These are phyloP conservation scores for Termitomyces sp. DNA, from an alignment of 768 basidiomycete genomes.

Conservation along the genomic window DNA sequence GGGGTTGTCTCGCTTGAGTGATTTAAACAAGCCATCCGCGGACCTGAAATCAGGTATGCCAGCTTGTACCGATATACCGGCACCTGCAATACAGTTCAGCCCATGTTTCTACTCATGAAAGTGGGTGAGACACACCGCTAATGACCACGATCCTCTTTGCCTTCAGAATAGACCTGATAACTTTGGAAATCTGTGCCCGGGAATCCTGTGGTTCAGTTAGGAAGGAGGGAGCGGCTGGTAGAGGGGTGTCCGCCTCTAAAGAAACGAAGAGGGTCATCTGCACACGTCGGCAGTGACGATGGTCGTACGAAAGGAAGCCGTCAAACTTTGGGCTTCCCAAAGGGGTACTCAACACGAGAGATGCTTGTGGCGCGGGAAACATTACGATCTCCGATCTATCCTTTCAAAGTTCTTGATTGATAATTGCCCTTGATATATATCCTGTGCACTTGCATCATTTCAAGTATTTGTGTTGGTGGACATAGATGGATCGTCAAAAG, in stretches of 20 bases:
- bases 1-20: constrained; percentile 74
- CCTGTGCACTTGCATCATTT: neutral
- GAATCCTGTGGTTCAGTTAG: constrained; percentile 45
- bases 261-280: constrained; percentile 66
- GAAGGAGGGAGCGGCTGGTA: constrained; percentile 55
- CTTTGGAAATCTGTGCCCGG: constrained; percentile 44
- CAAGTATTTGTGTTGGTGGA: neutral
- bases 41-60: constrained; percentile 92
- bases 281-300: constrained; percentile 9
- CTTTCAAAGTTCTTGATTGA: neutral
- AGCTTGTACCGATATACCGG: constrained; percentile 83
- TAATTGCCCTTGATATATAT: neutral
- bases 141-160: constrained; percentile 84
- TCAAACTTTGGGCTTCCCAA: constrained; percentile 9
- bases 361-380: constrained; percentile 21
- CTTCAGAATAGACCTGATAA: constrained; percentile 67
- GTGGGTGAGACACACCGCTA: constrained; percentile 55
- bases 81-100: constrained; percentile 44
- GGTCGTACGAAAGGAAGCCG: constrained; percentile 13
- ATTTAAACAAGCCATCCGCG: constrained; percentile 73
- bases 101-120: neutral
- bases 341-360: constrained; percentile 10
- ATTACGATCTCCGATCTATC: constrained; percentile 5
- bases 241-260: constrained; percentile 43
- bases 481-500: neutral